phyloP scores from a whole-genome alignment of 2,329 filamentous ascomycete species.

The Beauveria rudraprayagi region DNA sequence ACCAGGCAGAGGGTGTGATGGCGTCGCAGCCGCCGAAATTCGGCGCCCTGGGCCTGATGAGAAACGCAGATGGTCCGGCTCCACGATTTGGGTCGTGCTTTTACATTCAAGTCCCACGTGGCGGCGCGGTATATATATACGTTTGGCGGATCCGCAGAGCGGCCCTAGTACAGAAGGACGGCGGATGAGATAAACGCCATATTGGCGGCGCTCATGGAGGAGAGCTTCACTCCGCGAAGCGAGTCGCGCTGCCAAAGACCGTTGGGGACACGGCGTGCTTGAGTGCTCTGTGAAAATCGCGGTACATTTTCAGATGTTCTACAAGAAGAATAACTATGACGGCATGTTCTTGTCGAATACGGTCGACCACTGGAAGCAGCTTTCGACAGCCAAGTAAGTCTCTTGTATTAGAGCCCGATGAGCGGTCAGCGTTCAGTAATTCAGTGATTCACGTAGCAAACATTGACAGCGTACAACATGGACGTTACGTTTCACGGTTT shows the following conservation, averaged over 20 bases:
- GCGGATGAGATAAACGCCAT: slow-evolving; percentile 14
- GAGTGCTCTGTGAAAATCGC: slow-evolving; percentile 2
- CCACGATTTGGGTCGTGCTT: slow-evolving; percentile 17
- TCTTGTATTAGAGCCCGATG: too few species aligned
- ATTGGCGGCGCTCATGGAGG: slow-evolving; percentile 15
- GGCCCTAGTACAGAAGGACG: slow-evolving; percentile 14
- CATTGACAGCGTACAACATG: too few species aligned
- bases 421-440: too few species aligned
- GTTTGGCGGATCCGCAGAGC: slow-evolving; percentile 15
- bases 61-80: slow-evolving; percentile 14
- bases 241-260: slow-evolving; percentile 1
- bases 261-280: slow-evolving; percentile 9
- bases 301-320: slow-evolving; percentile 8
- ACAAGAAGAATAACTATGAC: slow-evolving; percentile 13
- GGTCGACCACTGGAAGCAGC: neutral
- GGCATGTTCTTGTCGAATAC: slow-evolving; percentile 15
- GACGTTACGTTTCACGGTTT: too few species aligned
- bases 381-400: neutral
- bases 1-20: neutral
- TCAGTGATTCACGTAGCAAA: too few species aligned
- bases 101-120: slow-evolving; percentile 13
- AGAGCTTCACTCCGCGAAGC: slow-evolving; percentile 14
- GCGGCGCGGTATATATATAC: slow-evolving; percentile 14
- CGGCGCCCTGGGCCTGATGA: slow-evolving; percentile 16
- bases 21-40: slow-evolving; percentile 14